Base-by-base conservation (phyloP, 345 rosid genomes). In the Angophora floribunda region DNA sequence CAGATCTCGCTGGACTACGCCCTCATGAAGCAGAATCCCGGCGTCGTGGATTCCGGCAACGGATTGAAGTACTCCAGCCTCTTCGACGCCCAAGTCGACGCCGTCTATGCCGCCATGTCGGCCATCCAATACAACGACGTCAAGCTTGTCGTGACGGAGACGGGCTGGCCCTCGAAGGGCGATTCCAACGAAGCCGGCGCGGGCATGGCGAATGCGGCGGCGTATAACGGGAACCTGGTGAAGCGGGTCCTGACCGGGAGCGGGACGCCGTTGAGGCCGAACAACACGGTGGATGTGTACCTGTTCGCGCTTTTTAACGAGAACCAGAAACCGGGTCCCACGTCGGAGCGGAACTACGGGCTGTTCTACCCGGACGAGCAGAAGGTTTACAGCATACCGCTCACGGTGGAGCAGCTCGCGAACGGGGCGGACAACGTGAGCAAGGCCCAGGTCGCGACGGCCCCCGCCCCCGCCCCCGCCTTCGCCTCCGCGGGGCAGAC, bases 111-210 rank as follows among this genome's bases (percentile, higher is more conserved):
- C 0, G 99, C 99, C 47, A 90, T 98, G 97, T 86, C 94, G 5
- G 98, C 98, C 6, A 57, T 96, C 9, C 93, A 95, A 41, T 94
- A 94, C 84, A 89, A 91, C 86, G 97, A 95, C 91, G 88, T 98
- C 4, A 92, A 91, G 86, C 63, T 97, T 24, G 96, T 93, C 36
- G 96, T 98, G 52, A 93, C 96, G 41, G 99, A 98, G 92, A 98
- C 99, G 0, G 99, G 99, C 1, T 98, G 99, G 99, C 99, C 99
- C 4, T 98, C 99, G 0, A 91, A 91, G n/a, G 99, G 99, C 1
- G 99, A 96, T 53, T 88, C 91, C 90, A 93, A 92, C 13, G 99
- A 98, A 91, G 70, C 92, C 47, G 99, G 99, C 2, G 96, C 98
- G 0, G 91, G 95, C 12, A 44, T 89, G 6, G 93, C 86, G 12